Evolutionary conservation across 2,329 filamentous ascomycete genomes (phyloP), one percentile per base, ranked within the genome.

Genomic region (Arthrinium puccinioides): DNA sequence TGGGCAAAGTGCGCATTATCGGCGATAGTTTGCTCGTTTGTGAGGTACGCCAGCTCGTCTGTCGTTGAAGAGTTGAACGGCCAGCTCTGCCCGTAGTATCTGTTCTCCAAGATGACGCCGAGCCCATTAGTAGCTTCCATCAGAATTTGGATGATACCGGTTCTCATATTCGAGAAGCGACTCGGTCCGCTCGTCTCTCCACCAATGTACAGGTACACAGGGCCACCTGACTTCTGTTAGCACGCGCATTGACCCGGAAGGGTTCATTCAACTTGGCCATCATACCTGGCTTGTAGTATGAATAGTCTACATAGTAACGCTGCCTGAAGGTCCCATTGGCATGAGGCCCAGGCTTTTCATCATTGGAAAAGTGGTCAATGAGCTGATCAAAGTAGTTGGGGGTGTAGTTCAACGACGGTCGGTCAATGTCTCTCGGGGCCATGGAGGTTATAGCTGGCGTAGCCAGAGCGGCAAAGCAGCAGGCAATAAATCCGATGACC

Each of bases 81-180:
- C 39, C 57, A 72, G 43, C 67, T 70, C 20, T 64, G 37, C 19
- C 69, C 69, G 44, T 73, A 72, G 44, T 70, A 69, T 15, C 69
- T 55, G 37, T 73, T 70, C 46, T 74, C 69, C 4, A 73, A 55
- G 40, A 75, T 73, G 4, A 74, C 66, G 8, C 71, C 71, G 21
- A 74, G 51, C 3, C 71, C 71, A 46, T 69, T 65, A n/a, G 66
- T 70, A 5, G 63, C 67, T 48, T 73, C 49, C 67, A 73, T 72
- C 30, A 74, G 47, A 28, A 74, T 72, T 43, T 74, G 67, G 21
- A 74, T 67, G 43, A 72, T 59, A 5, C 56, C 63, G 46, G 48
- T 51, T 18, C 53, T 48, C 18, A 52, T 26, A 37, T 48, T 55
- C 21, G 46, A 52, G 41, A 50, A 55, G 20, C 52, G 47, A 37